These are phyloP conservation scores for Iris pallida DNA, from an alignment of 116 monocot genomes.

Conservation along the genomic window DNA sequence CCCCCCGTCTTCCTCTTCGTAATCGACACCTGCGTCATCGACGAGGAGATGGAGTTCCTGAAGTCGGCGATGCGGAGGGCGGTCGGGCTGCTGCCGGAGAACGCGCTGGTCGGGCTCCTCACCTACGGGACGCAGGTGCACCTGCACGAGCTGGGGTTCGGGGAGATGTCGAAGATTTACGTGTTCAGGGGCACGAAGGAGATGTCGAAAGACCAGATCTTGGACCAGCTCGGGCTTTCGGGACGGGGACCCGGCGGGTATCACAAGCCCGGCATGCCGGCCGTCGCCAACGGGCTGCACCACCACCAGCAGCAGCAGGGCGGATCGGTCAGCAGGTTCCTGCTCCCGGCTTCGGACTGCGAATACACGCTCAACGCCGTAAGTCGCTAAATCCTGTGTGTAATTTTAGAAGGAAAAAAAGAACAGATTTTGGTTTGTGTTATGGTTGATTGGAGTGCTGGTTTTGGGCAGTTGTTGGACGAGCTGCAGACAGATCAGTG, in stretches of 20 bases:
- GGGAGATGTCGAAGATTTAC: constrained; percentile 67
- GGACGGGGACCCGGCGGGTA: not conserved
- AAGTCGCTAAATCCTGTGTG: constrained; percentile 1
- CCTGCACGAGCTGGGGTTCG: constrained; percentile 74
- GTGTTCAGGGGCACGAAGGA: constrained; percentile 84
- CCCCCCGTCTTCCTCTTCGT: constrained; percentile 82
- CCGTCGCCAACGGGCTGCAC: constrained; percentile 19
- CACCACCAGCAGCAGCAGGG: constrained; percentile 15
- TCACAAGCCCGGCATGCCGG: constrained; percentile 13
- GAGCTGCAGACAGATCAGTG: constrained; percentile 86
- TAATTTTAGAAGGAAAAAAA: no score
- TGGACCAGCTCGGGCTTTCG: constrained; percentile 71
- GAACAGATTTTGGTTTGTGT: not conserved
- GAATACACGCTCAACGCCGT: constrained; percentile 78
- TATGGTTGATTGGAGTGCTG: constrained; percentile 1
- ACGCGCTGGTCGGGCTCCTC: constrained; percentile 82
- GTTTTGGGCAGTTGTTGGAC: constrained; percentile 60
- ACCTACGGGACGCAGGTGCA: constrained; percentile 86
- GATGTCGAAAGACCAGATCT: constrained; percentile 66
- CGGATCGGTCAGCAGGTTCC: constrained; percentile 46
- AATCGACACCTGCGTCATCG: constrained; percentile 77
- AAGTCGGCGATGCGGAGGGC: constrained; percentile 72
- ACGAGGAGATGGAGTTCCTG: constrained; percentile 74
- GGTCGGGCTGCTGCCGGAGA: constrained; percentile 65
- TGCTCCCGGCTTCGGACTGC: constrained; percentile 77